A percentile compares a stretch with the other conserved stretches of the same genome.
Evolutionary conservation across 208 protist species (phyloP).

Genomic region (Crithidia expoeki): DNA sequence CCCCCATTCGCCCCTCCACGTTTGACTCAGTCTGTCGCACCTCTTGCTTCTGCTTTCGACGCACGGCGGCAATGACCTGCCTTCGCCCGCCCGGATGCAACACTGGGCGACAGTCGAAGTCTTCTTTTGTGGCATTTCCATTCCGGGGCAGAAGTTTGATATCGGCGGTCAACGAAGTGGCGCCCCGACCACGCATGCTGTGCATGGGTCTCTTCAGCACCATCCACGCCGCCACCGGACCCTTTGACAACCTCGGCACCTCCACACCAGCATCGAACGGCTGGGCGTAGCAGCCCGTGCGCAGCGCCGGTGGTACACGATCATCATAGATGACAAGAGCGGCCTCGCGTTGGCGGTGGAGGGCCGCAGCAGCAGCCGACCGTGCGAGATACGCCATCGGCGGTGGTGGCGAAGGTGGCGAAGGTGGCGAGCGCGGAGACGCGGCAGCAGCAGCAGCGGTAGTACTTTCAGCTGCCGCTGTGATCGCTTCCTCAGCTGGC

Average conservation of each 20-base stretch:
- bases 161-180: background rate
- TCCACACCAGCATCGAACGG: background rate
- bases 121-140: background rate
- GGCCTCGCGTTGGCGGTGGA: conserved; percentile 25
- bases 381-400: conserved; percentile 1
- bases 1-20: background rate
- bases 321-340: conserved; percentile 32
- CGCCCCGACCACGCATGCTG: too few relatives aligned
- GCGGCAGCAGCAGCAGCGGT: background rate
- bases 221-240: conserved; percentile 3
- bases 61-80: background rate
- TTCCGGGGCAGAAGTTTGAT: background rate
- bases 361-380: conserved; percentile 3
- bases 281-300: conserved; percentile 9
- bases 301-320: conserved; percentile 26
- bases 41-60: background rate
- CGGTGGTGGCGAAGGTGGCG: background rate
- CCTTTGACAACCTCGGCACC: background rate
- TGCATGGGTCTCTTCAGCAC: background rate
- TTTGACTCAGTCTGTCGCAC: background rate
- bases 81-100: background rate
- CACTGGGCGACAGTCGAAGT: conserved; percentile 1
- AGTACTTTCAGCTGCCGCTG: too few relatives aligned
- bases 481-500: background rate
- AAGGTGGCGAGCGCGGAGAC: background rate